These are phyloP conservation scores for Rhynchosporium secalis DNA, from an alignment of 2,329 filamentous ascomycete species.

Conservation along the genomic window DNA sequence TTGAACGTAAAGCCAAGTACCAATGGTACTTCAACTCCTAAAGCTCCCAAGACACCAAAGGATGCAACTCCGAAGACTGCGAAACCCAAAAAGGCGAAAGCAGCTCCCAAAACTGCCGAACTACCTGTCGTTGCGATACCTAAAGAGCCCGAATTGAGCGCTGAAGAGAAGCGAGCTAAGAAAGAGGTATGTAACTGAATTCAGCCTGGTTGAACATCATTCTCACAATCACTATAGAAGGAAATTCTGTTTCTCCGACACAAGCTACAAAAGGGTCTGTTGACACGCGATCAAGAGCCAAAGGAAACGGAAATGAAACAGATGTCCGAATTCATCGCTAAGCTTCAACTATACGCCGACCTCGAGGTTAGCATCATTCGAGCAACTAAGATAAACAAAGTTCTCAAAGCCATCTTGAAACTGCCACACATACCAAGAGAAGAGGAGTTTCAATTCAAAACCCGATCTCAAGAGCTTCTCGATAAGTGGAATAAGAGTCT, in stretches of 20 bases:
- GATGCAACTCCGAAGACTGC: conserved; percentile 42
- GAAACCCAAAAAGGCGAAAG: conserved; percentile 51
- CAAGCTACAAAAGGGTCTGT: conserved; percentile 90
- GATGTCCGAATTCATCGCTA: conserved; percentile 75
- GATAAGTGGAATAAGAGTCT: conserved; percentile 86
- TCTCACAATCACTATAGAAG: conserved; percentile 51
- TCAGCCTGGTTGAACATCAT: background rate
- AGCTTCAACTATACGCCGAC: conserved; percentile 78
- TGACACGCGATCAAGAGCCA: conserved; percentile 81
- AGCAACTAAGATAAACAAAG: conserved; percentile 96
- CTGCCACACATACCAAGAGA: conserved; percentile 79
- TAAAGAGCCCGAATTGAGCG: conserved; percentile 58
- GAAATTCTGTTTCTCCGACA: conserved; percentile 92
- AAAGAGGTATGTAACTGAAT: conserved; percentile 53
- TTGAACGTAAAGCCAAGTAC: conserved; percentile 47
- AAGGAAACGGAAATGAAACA: conserved; percentile 79
- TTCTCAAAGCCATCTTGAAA: conserved; percentile 91
- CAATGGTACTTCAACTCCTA: conserved; percentile 54
- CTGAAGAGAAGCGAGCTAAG: conserved; percentile 57
- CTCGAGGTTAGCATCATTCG: conserved; percentile 89
- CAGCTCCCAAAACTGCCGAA: conserved; percentile 55
- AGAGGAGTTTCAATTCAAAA: conserved; percentile 85
- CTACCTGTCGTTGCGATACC: conserved; percentile 51
- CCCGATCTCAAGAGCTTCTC: conserved; percentile 76
- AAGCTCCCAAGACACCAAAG: conserved; percentile 62